phyloP scores from a whole-genome alignment of 768 basidiomycete species.

The Gelatoporia subvermispora region DNA sequence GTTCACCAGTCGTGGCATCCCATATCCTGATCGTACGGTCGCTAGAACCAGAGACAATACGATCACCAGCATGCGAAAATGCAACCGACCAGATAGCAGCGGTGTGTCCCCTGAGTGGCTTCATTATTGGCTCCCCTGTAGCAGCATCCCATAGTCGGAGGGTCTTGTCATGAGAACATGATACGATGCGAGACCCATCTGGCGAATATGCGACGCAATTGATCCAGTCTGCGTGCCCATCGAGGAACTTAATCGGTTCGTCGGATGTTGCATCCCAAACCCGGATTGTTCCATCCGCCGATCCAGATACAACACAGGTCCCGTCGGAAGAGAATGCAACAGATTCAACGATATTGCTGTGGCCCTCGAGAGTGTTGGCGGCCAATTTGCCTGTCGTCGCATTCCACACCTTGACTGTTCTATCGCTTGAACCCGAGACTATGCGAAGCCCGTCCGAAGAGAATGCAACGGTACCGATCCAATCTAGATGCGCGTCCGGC shows the following conservation, averaged over 20 bases:
- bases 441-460: neutral
- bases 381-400: neutral
- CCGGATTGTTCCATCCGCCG: no score
- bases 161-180: neutral
- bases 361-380: neutral
- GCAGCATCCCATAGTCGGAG: no score
- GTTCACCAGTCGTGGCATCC: neutral
- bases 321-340: slow-evolving; percentile 22
- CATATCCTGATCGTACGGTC: neutral
- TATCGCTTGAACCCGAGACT: neutral
- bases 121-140: neutral
- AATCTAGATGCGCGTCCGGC: neutral
- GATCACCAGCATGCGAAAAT: neutral
- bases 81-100: neutral
- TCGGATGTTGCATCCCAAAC: slow-evolving; percentile 3
- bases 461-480: neutral
- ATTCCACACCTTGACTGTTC: neutral
- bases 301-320: slow-evolving; percentile 31
- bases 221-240: neutral
- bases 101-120: neutral
- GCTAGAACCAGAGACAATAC: neutral
- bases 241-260: neutral
- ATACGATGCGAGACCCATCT: neutral
- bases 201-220: neutral
- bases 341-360: neutral